phyloP scores from a whole-genome alignment of 2,329 filamentous ascomycete species.

The Chaetomium olivaceum region DNA sequence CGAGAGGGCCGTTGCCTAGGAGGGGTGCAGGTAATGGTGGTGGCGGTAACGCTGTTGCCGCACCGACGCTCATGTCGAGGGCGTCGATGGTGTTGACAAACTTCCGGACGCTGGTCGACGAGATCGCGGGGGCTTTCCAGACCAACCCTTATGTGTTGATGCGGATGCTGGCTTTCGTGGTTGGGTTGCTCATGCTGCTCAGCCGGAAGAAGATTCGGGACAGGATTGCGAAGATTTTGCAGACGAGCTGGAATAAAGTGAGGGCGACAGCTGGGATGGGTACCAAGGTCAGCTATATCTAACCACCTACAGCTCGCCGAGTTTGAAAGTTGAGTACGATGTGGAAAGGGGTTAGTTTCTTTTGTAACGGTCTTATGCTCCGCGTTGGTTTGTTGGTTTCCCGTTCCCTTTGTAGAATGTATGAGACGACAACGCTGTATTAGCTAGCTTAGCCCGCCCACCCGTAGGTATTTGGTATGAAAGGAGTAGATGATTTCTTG shows the following conservation, averaged over 20 bases:
- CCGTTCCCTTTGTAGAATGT: constrained; percentile 20
- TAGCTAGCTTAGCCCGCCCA: constrained; percentile 3
- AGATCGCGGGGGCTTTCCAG: constrained; percentile 52
- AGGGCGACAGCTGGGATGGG: constrained; percentile 90
- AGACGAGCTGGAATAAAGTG: constrained; percentile 76
- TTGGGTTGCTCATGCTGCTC: constrained; percentile 75
- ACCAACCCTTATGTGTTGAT: constrained; percentile 59
- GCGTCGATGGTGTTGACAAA: constrained; percentile 57
- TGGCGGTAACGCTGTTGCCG: constrained; percentile 33
- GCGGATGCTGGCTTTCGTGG: constrained; percentile 72
- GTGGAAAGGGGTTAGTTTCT: constrained; percentile 6
- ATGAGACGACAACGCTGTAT: constrained; percentile 18
- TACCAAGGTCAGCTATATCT: constrained; percentile 96
- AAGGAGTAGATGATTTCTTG: constrained; percentile 2
- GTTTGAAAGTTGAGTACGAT: not conserved
- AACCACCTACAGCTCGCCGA: constrained; percentile 21
- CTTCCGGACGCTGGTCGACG: constrained; percentile 53
- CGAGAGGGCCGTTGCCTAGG: constrained; percentile 4
- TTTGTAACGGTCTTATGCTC: constrained; percentile 22
- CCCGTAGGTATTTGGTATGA: not conserved
- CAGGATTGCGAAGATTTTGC: constrained; percentile 67
- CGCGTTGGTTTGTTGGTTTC: constrained; percentile 2
- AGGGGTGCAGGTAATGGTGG: constrained; percentile 8
- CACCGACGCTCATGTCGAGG: constrained; percentile 46
- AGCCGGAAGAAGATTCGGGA: constrained; percentile 74